Evolutionary conservation across 768 basidiomycete genomes (phyloP).

Genomic region (Rhizopogon rudus): DNA sequence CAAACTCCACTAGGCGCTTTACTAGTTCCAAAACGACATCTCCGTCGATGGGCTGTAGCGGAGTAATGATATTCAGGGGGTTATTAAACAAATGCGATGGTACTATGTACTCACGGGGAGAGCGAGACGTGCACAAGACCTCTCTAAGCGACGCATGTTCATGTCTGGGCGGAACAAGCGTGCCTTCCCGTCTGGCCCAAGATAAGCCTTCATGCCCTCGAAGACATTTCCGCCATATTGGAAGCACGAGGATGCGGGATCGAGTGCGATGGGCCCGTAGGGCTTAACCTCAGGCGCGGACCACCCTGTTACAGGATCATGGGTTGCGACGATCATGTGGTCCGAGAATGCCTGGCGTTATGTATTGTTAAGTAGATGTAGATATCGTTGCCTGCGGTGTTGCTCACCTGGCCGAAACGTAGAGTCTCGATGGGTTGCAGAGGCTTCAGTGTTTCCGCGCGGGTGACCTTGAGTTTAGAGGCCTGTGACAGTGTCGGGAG

Average conservation of each 20-base stretch:
- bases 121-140: slow-evolving; percentile 66
- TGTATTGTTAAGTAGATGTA: neutral
- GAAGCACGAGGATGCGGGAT: slow-evolving; percentile 50
- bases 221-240: slow-evolving; percentile 60
- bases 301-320: slow-evolving; percentile 63
- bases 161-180: slow-evolving; percentile 78
- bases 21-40: slow-evolving; percentile 45
- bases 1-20: slow-evolving; percentile 64
- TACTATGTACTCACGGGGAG: slow-evolving; percentile 48
- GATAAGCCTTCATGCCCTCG: slow-evolving; percentile 75
- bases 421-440: slow-evolving; percentile 44
- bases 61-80: neutral
- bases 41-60: slow-evolving; percentile 35
- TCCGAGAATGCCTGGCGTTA: slow-evolving; percentile 53
- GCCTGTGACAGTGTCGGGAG: slow-evolving; percentile 33
- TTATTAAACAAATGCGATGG: neutral
- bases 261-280: slow-evolving; percentile 54
- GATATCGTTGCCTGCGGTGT: neutral
- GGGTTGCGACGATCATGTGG: slow-evolving; percentile 73
- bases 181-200: slow-evolving; percentile 64
- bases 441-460: slow-evolving; percentile 43
- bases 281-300: slow-evolving; percentile 68
- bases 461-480: slow-evolving; percentile 46
- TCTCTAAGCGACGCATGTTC: slow-evolving; percentile 80
- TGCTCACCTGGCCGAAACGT: slow-evolving; percentile 52